Evolutionary conservation across 2,329 filamentous ascomycete genomes (phyloP).

Genomic region (Penicillium sp.): DNA sequence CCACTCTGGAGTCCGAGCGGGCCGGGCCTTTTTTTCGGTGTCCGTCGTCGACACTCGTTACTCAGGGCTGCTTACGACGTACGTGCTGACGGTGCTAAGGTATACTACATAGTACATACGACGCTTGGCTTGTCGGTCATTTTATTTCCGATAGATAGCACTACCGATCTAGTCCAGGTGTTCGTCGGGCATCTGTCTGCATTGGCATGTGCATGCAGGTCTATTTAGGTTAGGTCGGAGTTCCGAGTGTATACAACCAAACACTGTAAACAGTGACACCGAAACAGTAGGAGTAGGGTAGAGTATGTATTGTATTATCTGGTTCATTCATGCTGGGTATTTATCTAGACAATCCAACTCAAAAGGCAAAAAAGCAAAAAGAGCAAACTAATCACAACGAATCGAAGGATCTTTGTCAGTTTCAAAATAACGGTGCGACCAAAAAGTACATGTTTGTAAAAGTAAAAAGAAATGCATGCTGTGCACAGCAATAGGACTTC

Average conservation of each 20-base stretch:
- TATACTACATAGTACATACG: no score
- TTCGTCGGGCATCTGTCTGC: no score
- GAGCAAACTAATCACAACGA: slow-evolving; percentile 5
- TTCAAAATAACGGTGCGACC: neutral
- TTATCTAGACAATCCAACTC: slow-evolving; percentile 10
- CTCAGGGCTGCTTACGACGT: no score
- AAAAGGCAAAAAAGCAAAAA: neutral
- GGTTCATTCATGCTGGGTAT: slow-evolving; percentile 9
- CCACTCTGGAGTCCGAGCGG: neutral
- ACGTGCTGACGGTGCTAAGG: no score
- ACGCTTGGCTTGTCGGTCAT: neutral
- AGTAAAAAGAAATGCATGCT: slow-evolving; percentile 12
- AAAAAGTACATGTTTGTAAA: slow-evolving; percentile 8
- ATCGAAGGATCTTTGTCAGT: slow-evolving; percentile 2
- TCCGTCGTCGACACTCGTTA: no score
- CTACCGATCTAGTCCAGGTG: no score
- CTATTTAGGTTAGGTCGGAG: no score
- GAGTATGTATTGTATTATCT: neutral
- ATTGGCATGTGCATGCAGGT: no score
- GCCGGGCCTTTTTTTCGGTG: neutral
- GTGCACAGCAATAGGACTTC: slow-evolving; percentile 16
- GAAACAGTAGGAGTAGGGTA: no score
- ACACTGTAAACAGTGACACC: no score
- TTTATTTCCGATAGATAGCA: neutral
- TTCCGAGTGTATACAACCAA: no score